These are phyloP conservation scores for Centaurea solstitialis DNA, from an alignment of 129 eudicot genomes.

Conservation along the genomic window DNA sequence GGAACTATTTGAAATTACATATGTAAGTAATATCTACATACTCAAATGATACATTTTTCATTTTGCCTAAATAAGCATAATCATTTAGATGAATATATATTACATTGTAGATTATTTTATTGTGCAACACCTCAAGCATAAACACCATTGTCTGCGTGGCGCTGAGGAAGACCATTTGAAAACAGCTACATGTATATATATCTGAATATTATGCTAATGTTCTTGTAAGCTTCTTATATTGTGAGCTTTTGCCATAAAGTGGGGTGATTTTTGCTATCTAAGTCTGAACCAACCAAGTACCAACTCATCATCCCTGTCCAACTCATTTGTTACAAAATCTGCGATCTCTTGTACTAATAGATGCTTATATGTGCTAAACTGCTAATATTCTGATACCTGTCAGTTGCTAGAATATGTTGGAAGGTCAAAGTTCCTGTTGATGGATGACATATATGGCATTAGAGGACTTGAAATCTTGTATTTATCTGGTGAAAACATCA, in stretches of 20 bases:
- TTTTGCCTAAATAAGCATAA: not conserved
- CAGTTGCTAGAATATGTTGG: not conserved
- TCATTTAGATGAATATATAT: conserved; percentile 7
- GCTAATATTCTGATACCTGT: not conserved
- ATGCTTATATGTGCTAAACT: conserved; percentile 10
- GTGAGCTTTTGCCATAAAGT: not conserved
- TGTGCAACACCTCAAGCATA: not conserved
- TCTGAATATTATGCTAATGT: not conserved
- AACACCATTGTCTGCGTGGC: not conserved
- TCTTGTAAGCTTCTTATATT: not conserved
- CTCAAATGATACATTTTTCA: not conserved
- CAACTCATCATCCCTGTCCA: not conserved
- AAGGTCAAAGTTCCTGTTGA: not conserved
- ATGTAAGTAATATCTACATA: conserved; percentile 56
- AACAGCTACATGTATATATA: not conserved
- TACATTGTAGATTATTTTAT: not conserved
- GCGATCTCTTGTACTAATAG: not conserved
- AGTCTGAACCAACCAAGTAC: conserved; percentile 5
- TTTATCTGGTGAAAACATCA: not conserved
- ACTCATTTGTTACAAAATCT: not conserved
- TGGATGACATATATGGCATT: not conserved
- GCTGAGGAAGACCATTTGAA: not conserved
- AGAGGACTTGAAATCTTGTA: not conserved
- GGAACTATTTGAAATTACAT: conserved; percentile 90
- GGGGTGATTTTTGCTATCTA: not conserved